Percentiles rank a stretch among this genome's conserved stretches.
These are phyloP conservation scores for Licmophora abbreviata DNA, from an alignment of 108 stramenopile species.

Conservation along the genomic window DNA sequence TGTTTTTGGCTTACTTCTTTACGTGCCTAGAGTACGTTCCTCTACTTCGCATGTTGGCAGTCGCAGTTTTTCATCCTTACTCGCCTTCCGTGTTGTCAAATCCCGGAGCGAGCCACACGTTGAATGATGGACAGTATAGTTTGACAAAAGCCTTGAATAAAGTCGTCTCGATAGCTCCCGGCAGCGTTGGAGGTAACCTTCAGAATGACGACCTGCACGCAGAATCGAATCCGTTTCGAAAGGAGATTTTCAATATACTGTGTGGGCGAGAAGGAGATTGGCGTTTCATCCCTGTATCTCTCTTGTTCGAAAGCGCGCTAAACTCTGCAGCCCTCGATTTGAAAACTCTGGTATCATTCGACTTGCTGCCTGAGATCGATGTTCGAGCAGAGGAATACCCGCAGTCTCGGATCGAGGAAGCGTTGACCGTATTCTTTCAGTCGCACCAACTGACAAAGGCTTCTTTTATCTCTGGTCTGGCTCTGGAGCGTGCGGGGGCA, in stretches of 20 bases:
- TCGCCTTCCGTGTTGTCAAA: conserved; percentile 27
- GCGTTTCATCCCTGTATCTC: conserved; percentile 37
- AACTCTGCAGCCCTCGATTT: conserved; percentile 54
- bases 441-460: conserved; percentile 11
- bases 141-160: conserved; percentile 37
- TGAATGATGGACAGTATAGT: no score
- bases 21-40: conserved; percentile 32
- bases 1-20: conserved; percentile 40
- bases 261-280: conserved; percentile 33
- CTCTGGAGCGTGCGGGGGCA: conserved; percentile 26
- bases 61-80: conserved; percentile 46
- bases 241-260: conserved; percentile 22
- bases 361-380: conserved; percentile 22
- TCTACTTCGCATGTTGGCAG: conserved; percentile 50
- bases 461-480: conserved; percentile 16
- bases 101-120: not conserved
- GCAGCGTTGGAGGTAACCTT: not conserved
- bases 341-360: conserved; percentile 31
- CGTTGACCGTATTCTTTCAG: conserved; percentile 30
- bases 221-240: conserved; percentile 27
- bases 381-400: conserved; percentile 4
- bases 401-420: conserved; percentile 32
- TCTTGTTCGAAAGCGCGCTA: conserved; percentile 53
- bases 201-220: conserved; percentile 11
- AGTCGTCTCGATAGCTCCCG: conserved; percentile 13